A percentile compares a stretch with the other conserved stretches of the same genome.
Evolutionary conservation across 495 filamentous ascomycete species (phyloP).

Genomic region (Xylaria flabelliformis): DNA sequence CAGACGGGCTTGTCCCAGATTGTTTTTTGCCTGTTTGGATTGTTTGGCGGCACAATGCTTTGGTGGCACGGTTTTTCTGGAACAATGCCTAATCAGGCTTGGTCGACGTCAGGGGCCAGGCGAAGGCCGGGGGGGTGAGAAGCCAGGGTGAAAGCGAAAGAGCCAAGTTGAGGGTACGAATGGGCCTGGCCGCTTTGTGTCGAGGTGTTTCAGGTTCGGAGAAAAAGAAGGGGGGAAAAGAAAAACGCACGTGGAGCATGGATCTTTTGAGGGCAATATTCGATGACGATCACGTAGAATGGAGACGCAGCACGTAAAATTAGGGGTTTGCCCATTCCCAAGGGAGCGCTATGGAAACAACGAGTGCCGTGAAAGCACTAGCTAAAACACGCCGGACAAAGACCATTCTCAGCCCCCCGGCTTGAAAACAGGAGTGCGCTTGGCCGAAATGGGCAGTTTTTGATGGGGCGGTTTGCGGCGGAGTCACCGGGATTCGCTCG

Average conservation of each 20-base stretch:
- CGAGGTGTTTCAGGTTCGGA: conserved; percentile 38
- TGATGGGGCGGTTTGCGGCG: conserved; percentile 6
- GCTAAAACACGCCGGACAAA: neutral
- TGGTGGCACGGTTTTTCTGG: conserved; percentile 18
- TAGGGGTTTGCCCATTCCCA: conserved; percentile 3
- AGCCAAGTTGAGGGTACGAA: conserved; percentile 22
- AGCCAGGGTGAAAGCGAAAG: neutral
- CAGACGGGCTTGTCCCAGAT: conserved; percentile 13
- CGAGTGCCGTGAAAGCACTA: neutral
- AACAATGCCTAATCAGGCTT: conserved; percentile 39
- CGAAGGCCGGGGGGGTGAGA: conserved; percentile 27
- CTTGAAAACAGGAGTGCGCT: conserved; percentile 14
- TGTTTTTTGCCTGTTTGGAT: conserved; percentile 14
- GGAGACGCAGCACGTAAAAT: neutral
- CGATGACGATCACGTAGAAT: conserved; percentile 7
- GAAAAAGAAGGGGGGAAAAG: neutral
- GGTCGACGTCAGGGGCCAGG: conserved; percentile 8
- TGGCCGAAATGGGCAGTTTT: neutral
- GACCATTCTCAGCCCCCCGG: neutral
- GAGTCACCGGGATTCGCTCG: conserved; percentile 4
- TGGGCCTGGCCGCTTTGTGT: conserved; percentile 26
- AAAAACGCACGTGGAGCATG: conserved; percentile 15
- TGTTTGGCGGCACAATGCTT: conserved; percentile 24
- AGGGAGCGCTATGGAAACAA: conserved; percentile 5
- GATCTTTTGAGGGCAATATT: neutral